Percentiles rank a stretch among this genome's conserved stretches.
phyloP scores from a whole-genome alignment of 2,329 filamentous ascomycete genomes.

The Diaporthe eres region DNA sequence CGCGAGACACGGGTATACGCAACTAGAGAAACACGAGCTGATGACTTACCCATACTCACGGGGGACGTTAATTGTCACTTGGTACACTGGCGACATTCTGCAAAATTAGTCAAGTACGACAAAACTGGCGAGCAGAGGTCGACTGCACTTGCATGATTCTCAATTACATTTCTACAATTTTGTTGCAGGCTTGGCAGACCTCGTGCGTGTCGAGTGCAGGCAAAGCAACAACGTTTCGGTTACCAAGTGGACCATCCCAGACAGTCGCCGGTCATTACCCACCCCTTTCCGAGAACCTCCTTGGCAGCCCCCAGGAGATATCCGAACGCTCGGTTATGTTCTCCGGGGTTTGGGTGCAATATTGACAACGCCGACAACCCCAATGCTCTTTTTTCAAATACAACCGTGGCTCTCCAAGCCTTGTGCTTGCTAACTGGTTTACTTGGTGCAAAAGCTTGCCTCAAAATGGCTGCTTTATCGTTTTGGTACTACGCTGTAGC shows the following conservation, averaged over 20 bases:
- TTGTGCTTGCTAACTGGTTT: not conserved
- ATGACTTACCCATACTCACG: not conserved
- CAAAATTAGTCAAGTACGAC: not conserved
- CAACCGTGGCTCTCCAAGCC: not conserved
- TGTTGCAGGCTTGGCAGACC: too few relatives aligned
- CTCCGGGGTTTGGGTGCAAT: too few relatives aligned
- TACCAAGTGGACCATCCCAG: not conserved
- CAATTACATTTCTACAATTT: too few relatives aligned
- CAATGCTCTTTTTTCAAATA: not conserved
- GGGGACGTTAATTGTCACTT: not conserved
- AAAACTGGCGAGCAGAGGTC: not conserved
- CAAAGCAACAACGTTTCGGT: not conserved
- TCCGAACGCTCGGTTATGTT: not conserved
- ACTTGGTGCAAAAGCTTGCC: not conserved
- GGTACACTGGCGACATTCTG: not conserved
- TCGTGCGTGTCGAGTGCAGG: too few relatives aligned
- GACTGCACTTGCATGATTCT: not conserved
- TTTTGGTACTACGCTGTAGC: not conserved
- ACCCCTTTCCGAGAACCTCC: not conserved
- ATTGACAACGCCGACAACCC: not conserved
- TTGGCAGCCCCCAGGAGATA: not conserved
- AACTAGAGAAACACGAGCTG: not conserved
- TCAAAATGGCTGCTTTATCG: not conserved
- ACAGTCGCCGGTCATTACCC: not conserved
- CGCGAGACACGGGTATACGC: fast-evolving